These are phyloP conservation scores for Kodamaea anthophila DNA, from an alignment of 1,139 yeast species.

Conservation along the genomic window DNA sequence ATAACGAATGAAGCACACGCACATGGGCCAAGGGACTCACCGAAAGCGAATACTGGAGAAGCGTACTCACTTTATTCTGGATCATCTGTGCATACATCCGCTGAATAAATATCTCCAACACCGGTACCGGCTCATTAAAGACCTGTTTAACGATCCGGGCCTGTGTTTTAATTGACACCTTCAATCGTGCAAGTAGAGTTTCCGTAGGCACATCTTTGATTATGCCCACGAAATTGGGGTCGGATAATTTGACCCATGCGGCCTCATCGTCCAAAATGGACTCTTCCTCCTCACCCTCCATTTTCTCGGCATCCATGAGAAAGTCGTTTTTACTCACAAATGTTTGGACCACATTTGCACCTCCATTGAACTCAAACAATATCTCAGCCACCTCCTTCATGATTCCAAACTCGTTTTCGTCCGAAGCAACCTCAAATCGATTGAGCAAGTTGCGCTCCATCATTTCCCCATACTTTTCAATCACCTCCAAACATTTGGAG, in stretches of 20 bases:
- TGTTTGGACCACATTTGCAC: slow-evolving; percentile 72
- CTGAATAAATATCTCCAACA: slow-evolving; percentile 64
- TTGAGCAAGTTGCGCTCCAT: slow-evolving; percentile 65
- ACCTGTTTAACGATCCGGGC: slow-evolving; percentile 69
- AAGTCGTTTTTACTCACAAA: slow-evolving; percentile 79
- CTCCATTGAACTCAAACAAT: slow-evolving; percentile 80
- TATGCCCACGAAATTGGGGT: slow-evolving; percentile 28
- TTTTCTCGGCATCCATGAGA: slow-evolving; percentile 40
- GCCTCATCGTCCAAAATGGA: slow-evolving; percentile 34
- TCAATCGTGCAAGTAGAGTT: slow-evolving; percentile 28
- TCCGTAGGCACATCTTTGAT: slow-evolving; percentile 32
- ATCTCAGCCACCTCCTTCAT: slow-evolving; percentile 78
- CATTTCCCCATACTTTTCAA: slow-evolving; percentile 67
- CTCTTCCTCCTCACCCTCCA: slow-evolving; percentile 28
- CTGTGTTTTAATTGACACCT: slow-evolving; percentile 54
- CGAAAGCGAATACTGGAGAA: slow-evolving; percentile 60
- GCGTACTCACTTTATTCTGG: slow-evolving; percentile 58
- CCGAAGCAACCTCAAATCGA: slow-evolving; percentile 54
- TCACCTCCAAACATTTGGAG: slow-evolving; percentile 42
- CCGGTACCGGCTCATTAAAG: slow-evolving; percentile 61
- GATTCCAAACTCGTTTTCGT: slow-evolving; percentile 51
- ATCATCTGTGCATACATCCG: slow-evolving; percentile 74
- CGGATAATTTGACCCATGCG: slow-evolving; percentile 31
- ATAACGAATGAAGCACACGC: slow-evolving; percentile 65
- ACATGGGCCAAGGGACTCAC: slow-evolving; percentile 70